A percentile compares a stretch with the other conserved stretches of the same genome.
Conservation (phyloP, 495 filamentous ascomycete genomes). For the Podospora bellae-mahoneyi region DNA sequence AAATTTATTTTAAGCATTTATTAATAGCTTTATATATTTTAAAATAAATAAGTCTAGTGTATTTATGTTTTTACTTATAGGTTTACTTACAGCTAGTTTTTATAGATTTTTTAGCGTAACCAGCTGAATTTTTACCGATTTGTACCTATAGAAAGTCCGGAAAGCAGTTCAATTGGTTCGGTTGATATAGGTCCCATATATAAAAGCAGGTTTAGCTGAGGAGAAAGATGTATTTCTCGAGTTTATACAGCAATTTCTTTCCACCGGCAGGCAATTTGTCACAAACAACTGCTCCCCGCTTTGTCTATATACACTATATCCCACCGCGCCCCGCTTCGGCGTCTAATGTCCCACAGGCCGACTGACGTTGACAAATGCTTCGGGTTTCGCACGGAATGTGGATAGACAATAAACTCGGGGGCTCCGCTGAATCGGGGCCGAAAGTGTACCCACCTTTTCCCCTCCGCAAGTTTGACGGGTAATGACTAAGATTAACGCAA, state of each 20-base stretch:
- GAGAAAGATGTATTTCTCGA: too few species aligned
- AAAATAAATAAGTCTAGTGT: too few species aligned
- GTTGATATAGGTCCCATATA: too few species aligned
- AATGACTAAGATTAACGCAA: neutral
- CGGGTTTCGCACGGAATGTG: neutral
- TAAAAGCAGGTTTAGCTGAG: too few species aligned
- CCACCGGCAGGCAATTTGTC: conserved; percentile 1
- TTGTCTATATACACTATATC: neutral
- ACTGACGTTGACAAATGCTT: neutral
- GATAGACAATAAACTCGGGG: neutral
- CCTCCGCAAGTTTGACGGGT: neutral
- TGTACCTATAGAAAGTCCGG: too few species aligned
- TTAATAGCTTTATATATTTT: too few species aligned
- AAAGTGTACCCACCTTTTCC: neutral
- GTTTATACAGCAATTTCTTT: neutral
- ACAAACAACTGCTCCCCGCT: neutral
- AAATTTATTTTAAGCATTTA: too few species aligned
- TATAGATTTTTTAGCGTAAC: too few species aligned
- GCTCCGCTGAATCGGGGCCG: neutral
- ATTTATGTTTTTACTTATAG: too few species aligned
- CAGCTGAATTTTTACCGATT: too few species aligned
- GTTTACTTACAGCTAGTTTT: too few species aligned
- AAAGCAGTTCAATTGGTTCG: too few species aligned
- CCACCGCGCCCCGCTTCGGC: conserved; percentile 3
- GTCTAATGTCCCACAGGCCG: neutral